Base-by-base conservation (phyloP, 306 rosid genomes). In the Castanea mollissima region DNA sequence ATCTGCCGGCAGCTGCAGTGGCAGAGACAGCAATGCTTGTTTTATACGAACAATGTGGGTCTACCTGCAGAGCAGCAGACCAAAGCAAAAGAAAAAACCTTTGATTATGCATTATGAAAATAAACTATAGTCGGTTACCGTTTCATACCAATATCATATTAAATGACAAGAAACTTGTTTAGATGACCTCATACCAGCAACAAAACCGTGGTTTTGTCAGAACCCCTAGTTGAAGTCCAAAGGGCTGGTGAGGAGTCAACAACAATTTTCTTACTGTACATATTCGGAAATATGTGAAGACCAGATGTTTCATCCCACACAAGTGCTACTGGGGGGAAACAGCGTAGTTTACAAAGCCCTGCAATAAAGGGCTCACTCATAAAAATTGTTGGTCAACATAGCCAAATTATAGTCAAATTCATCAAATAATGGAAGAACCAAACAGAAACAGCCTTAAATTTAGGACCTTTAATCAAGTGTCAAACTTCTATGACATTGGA, bases 231-330 rank as follows among this genome's bases (percentile, higher is more conserved):
- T 54, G 96, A 93, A 89, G 90, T 84, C 97, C 96, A 91, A 34
- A 90, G 90, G 4, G 88, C 92, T 51, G 99, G 93, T 35, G 94
- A 88, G 79, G 99, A 93, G 85, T 96, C 99, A 78, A 93, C 99
- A 73, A 93, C 78, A 80, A 96, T 82, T 23, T 87, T 90, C 80
- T 90, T 92, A 51, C 90, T 85, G 62, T 81, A 79, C 85, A 96
- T 76, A 86, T 93, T 90, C 49, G 94, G 97, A 84, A 86, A 96
- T 81, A 90, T 78, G 71, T 93, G 90, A 86, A 96, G 96, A 78
- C 99, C 98, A 79, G 97, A 86, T 76, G 81, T 88, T n/a, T 86
- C 89, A 87, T 96, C 99, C 98, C 98, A 96, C 74, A 92, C 98
- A 49, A 96, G 88, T 59, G 97, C 99, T 74, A 90, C 89, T 77